phyloP scores from a whole-genome alignment of 176 grass and related monocot genomes.

The Bromus sterilis region DNA sequence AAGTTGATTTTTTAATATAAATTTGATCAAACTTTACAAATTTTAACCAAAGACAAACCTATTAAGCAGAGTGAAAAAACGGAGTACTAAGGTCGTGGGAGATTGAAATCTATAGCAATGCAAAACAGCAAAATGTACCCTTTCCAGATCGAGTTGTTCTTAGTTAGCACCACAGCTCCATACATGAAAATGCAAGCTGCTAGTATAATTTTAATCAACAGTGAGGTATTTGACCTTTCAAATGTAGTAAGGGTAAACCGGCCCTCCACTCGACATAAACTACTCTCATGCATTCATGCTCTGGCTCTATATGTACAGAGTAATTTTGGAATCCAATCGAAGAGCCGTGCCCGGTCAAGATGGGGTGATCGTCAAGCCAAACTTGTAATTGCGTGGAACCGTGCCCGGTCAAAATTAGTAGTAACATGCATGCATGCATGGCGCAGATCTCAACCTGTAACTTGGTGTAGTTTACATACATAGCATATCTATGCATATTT shows the following conservation, averaged over 20 bases:
- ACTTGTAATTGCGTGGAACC: background rate
- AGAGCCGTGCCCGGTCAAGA: background rate
- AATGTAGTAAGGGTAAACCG: background rate
- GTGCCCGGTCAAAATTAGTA: background rate
- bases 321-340: background rate
- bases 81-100: background rate
- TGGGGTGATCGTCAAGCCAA: background rate
- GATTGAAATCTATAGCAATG: background rate
- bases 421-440: background rate
- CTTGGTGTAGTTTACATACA: background rate
- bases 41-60: background rate
- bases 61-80: background rate
- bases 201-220: background rate
- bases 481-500: background rate
- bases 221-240: background rate
- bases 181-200: background rate
- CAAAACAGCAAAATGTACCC: background rate
- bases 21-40: background rate
- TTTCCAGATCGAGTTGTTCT: background rate
- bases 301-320: background rate
- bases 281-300: background rate
- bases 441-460: background rate
- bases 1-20: background rate
- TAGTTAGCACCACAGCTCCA: background rate
- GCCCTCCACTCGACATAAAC: background rate